Evolutionary conservation across 2,329 filamentous ascomycete genomes (phyloP), one percentile per base, ranked within the genome.

Genomic region (Colletotrichum sojae): DNA sequence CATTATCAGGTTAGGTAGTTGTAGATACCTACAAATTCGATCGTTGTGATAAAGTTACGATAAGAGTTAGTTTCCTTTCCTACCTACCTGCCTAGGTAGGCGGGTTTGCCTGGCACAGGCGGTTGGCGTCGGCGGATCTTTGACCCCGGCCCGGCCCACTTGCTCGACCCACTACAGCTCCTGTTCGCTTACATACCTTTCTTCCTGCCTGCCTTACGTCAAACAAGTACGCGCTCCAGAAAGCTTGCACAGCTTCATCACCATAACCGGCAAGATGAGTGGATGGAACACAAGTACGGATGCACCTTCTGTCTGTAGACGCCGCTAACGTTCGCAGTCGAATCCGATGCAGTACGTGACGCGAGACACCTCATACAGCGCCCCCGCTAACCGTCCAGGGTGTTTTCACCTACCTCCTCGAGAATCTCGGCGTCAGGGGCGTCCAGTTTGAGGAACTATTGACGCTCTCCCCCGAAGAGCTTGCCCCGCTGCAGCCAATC

Each of bases 401-500:
- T 77, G 95, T 99, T 78, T 99, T 99, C 84, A 99, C 96, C 72
- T 97, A 94, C 77, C 90, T 99, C 71, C 92, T 99, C 78, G 94
- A 98, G 74, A 88, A 87, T 76, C 92, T 99, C 71, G 96, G 96
- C 58, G 95, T 97, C 75, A 92, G 95, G 80, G 90, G 94, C 78
- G 94, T 98, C 2, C 96, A 99, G 81, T 98, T 98, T 79, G 96
- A 98, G 84, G 96, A 99, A 84, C 90, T 99, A 72, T 89, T 98
- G 67, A 92, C 93, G 1, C 90, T 99, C 73, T 95, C 98, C 75
- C 85, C 94, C 6, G 89, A 93, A 60, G 88, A 88, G 66, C 87
- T 97, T 13, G 86, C 88, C 51, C 84, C 90, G 72, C 88, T 94
- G 40, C 90, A 92, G 74, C 92, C 93, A 18, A 87, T 97, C 61